Evolutionary conservation across 169 alveolate genomes (phyloP), one percentile per base, ranked within the genome.

Genomic region (Besnoitia besnoiti): DNA sequence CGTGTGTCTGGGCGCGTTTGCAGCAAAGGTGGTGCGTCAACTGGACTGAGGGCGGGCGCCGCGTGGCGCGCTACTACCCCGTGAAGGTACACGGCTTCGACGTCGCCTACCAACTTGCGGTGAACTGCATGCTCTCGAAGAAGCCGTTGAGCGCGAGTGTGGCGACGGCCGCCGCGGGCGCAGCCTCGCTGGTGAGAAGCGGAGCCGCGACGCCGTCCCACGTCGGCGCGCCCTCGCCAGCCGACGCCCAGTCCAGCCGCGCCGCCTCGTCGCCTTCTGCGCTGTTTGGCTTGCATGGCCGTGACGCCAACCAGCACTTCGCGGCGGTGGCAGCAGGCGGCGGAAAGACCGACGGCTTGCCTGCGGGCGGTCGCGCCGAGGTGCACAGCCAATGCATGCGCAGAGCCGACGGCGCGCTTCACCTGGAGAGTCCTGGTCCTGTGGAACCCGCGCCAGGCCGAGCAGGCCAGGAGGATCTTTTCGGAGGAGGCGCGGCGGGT

Each of bases 1-100:
- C n/a, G 3, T 24, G 7, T 73, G 44, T 73, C n/a, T 30, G 39
- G 16, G 82, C 46, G 46, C 82, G 3, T n/a, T 73, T 73, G 40
- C 96, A 94, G 87, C 96, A 94, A 93, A 87, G 96, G 39, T 94
- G 96, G 96, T 90, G 96, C 84, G 96, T 94, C 3, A 94, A 94
- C 35, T 94, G 96, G 96, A 94, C 85, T 62, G 96, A 94, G 75
- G 95, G 89, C 49, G 96, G 96, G 7, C 91, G 95, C 73, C 88
- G 96, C 62, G 95, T 94, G 4, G 96, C 96, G 0, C 90, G 91
- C 47, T 94, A 94, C 87, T 94, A 89, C 30, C 96, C 96, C 4
- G 95, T 94, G 50, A 94, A 94, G 85, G 62, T 90, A 10, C 91
- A 93, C 76, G 96, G 96, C 35, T 94, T 94, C 88, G 96, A 94